Evolutionary conservation across 257 asterid species (phyloP).

Genomic region (Nicotiana sylvestris): DNA sequence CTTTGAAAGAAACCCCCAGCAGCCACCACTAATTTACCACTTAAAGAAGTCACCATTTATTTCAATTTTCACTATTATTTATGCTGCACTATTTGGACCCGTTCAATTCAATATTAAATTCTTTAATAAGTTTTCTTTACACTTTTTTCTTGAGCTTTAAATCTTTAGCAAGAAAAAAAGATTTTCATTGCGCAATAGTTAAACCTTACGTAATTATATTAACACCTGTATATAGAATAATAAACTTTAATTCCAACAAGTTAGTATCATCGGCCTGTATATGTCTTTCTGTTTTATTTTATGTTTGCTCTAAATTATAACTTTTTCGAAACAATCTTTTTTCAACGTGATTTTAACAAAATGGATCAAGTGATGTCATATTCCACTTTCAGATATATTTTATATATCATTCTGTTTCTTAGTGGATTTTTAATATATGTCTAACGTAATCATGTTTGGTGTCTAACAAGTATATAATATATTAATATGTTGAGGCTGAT

Average conservation of each 20-base stretch:
- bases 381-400: slow-evolving; percentile 21
- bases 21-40: slow-evolving; percentile 3
- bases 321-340: neutral
- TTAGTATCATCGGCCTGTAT: neutral
- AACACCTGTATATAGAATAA: neutral
- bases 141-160: neutral
- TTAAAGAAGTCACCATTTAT: neutral
- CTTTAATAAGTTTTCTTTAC: neutral
- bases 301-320: neutral
- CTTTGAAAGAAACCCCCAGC: slow-evolving; percentile 3
- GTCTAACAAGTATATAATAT: neutral
- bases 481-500: neutral
- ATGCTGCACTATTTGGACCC: neutral
- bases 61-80: neutral
- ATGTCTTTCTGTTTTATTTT: too few species aligned
- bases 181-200: neutral
- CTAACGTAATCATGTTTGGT: slow-evolving; percentile 15
- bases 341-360: slow-evolving; percentile 3
- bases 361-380: neutral
- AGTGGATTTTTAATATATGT: slow-evolving; percentile 8
- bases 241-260: neutral
- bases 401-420: slow-evolving; percentile 12
- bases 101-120: neutral
- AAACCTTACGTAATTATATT: neutral
- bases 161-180: neutral